Evolutionary conservation across 75 land plant species (phyloP).

Genomic region (Pinus taeda): DNA sequence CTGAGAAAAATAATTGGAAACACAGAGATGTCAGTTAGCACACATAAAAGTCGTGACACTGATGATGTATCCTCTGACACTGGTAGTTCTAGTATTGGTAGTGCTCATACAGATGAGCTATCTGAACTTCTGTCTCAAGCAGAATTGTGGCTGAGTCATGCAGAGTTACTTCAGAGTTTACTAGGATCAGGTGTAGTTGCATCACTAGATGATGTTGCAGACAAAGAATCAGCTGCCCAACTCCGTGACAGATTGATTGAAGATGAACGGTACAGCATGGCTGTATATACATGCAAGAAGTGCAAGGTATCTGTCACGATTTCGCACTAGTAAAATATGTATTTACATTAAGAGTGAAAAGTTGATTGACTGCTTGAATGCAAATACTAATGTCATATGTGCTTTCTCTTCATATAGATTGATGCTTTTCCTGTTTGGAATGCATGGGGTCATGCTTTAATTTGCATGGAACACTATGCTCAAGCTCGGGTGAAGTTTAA

Average conservation of each 20-base stretch:
- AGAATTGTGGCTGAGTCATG: slow-evolving; percentile 88
- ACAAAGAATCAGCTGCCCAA: slow-evolving; percentile 70
- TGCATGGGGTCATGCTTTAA: slow-evolving; percentile 98
- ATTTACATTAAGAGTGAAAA: neutral
- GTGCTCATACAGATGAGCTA: slow-evolving; percentile 54
- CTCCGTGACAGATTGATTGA: slow-evolving; percentile 88
- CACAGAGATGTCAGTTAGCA: slow-evolving; percentile 39
- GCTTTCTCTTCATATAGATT: slow-evolving; percentile 45
- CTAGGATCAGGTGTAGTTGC: slow-evolving; percentile 87
- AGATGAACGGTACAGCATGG: slow-evolving; percentile 95
- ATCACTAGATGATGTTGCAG: slow-evolving; percentile 88
- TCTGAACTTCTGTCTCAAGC: slow-evolving; percentile 68
- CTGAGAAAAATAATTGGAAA: slow-evolving; percentile 69
- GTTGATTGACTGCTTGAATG: neutral
- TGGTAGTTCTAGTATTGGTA: slow-evolving; percentile 60
- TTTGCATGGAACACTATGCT: slow-evolving; percentile 94
- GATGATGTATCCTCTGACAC: slow-evolving; percentile 67
- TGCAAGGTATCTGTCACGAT: slow-evolving; percentile 65
- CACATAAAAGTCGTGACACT: slow-evolving; percentile 44
- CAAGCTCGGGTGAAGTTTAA: slow-evolving; percentile 96
- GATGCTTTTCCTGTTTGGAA: slow-evolving; percentile 98
- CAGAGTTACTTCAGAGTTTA: slow-evolving; percentile 93
- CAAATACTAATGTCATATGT: neutral
- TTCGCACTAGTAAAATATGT: neutral
- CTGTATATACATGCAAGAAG: slow-evolving; percentile 91